Evolutionary conservation across 805 yeast genomes (phyloP).

Genomic region (Hanseniaspora taiwanica): DNA sequence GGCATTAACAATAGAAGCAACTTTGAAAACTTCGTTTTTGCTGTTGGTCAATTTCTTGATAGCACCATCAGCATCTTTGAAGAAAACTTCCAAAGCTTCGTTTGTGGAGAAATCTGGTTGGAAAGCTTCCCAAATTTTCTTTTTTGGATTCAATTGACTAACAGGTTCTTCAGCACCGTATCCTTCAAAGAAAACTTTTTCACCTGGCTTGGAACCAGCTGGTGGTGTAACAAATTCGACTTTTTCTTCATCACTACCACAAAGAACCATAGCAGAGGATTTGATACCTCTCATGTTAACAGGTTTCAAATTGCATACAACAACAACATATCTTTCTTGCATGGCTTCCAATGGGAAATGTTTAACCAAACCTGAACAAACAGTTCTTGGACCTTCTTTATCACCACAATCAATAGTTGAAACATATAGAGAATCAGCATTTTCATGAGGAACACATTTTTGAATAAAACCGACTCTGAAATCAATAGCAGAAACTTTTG

Average conservation of each 20-base stretch:
- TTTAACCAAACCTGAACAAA: slow-evolving; percentile 92
- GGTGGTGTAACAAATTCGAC: slow-evolving; percentile 97
- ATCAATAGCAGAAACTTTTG: slow-evolving; percentile 77
- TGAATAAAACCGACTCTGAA: slow-evolving; percentile 93
- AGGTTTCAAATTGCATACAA: slow-evolving; percentile 93
- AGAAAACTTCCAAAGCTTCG: slow-evolving; percentile 63
- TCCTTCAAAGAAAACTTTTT: slow-evolving; percentile 88
- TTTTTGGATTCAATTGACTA: slow-evolving; percentile 89
- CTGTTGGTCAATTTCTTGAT: slow-evolving; percentile 64
- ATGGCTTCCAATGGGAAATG: slow-evolving; percentile 81
- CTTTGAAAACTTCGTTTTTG: slow-evolving; percentile 67
- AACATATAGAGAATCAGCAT: slow-evolving; percentile 92
- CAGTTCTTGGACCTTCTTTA: slow-evolving; percentile 93
- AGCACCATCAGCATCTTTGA: slow-evolving; percentile 49
- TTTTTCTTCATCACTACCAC: slow-evolving; percentile 62
- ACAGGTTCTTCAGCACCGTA: slow-evolving; percentile 74
- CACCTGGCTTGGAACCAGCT: slow-evolving; percentile 85
- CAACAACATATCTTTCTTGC: slow-evolving; percentile 87
- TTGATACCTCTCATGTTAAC: slow-evolving; percentile 96
- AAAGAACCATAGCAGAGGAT: slow-evolving; percentile 91
- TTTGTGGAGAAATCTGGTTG: slow-evolving; percentile 86
- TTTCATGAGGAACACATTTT: slow-evolving; percentile 94
- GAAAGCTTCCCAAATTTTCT: slow-evolving; percentile 91
- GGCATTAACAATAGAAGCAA: slow-evolving; percentile 59
- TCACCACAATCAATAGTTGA: slow-evolving; percentile 97